These are phyloP conservation scores for Penicillium canescens DNA, from an alignment of 495 filamentous ascomycete species.

Conservation along the genomic window DNA sequence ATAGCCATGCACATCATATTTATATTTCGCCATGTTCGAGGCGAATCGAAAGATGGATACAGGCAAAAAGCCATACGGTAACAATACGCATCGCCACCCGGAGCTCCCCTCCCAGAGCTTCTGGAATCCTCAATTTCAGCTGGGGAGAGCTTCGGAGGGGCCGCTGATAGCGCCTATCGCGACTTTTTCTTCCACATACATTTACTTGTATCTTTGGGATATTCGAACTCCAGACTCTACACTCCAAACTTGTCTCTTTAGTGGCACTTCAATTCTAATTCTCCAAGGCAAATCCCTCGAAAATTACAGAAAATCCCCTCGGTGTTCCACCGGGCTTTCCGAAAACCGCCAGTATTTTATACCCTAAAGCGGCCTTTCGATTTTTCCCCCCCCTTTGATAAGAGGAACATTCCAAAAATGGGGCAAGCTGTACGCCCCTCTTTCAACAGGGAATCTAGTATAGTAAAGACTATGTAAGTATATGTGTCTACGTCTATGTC, in stretches of 20 bases:
- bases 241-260: too few relatives aligned
- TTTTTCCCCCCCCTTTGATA: not conserved
- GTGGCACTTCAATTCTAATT: not conserved
- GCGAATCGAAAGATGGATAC: not conserved
- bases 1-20: too few relatives aligned
- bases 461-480: too few relatives aligned
- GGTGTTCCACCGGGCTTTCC: conserved; percentile 25
- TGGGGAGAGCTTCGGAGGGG: conserved; percentile 34
- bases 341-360: conserved; percentile 10
- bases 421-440: too few relatives aligned
- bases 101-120: conserved; percentile 29
- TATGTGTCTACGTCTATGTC: too few relatives aligned
- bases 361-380: not conserved
- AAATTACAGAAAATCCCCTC: not conserved
- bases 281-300: too few relatives aligned
- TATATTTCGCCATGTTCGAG: too few relatives aligned
- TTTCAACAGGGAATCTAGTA: too few relatives aligned
- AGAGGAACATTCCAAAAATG: too few relatives aligned
- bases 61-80: not conserved
- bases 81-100: conserved; percentile 22
- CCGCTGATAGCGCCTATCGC: conserved; percentile 33
- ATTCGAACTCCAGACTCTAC: not conserved
- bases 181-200: not conserved
- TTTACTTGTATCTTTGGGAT: too few relatives aligned
- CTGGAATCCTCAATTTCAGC: conserved; percentile 28